These are phyloP conservation scores for Sphaerulina vaccinii DNA, from an alignment of 2,329 filamentous ascomycete species.

Conservation along the genomic window DNA sequence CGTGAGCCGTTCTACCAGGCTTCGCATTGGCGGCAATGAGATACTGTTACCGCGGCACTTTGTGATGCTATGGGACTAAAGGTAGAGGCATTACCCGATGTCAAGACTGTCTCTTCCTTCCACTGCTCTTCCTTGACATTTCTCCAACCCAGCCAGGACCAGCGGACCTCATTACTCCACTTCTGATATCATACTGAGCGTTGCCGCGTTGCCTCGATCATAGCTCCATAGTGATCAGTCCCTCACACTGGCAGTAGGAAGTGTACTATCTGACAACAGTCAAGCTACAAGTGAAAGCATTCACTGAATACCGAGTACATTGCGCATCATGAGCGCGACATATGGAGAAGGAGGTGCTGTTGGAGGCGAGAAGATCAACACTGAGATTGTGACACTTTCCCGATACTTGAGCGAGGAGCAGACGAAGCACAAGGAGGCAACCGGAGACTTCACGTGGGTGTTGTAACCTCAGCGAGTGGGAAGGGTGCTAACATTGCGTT, in stretches of 20 bases:
- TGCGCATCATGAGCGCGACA: neutral
- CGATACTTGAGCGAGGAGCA: constrained; percentile 97
- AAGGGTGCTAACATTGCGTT: constrained; percentile 21
- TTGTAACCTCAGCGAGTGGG: neutral
- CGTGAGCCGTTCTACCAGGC: constrained; percentile 12
- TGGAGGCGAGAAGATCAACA: constrained; percentile 78
- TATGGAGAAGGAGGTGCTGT: constrained; percentile 22
- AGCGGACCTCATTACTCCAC: constrained; percentile 26
- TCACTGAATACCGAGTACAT: neutral
- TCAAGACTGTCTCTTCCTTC: constrained; percentile 6
- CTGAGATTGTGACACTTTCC: constrained; percentile 91
- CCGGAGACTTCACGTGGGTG: constrained; percentile 94
- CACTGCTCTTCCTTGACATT: constrained; percentile 6
- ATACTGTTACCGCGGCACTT: constrained; percentile 24
- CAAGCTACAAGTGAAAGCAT: neutral
- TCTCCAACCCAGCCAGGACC: constrained; percentile 9
- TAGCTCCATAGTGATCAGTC: neutral
- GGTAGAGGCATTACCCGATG: constrained; percentile 22
- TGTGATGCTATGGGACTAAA: constrained; percentile 4
- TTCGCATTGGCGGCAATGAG: constrained; percentile 12
- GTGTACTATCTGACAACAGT: neutral
- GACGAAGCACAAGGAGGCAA: constrained; percentile 86
- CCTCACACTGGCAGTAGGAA: neutral
- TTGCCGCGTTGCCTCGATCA: constrained; percentile 6
- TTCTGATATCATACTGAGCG: constrained; percentile 31